Evolutionary conservation across 805 yeast genomes (phyloP), one percentile per base, ranked within the genome.

Genomic region (Wickerhamiella siamensis): DNA sequence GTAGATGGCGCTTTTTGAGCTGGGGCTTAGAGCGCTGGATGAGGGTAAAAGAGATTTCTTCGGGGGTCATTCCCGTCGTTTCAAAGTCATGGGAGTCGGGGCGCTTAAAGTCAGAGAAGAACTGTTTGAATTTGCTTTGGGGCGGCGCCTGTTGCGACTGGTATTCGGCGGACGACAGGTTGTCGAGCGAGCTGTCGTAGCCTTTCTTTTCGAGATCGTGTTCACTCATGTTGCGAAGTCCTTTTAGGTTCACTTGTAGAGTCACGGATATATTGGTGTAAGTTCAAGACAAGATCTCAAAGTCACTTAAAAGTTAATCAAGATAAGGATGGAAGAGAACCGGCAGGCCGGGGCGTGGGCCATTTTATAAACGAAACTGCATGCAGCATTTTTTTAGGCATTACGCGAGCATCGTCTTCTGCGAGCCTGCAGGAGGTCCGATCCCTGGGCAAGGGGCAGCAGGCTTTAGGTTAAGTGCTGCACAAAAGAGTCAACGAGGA

Each of bases 1-100:
- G 69, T 47, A 77, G 67, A 53, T 78, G 84, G 41, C 84, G 43
- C 33, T 48, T 46, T 22, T 45, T 39, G 14, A 52, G 44, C 22
- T 41, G 31, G 59, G 38, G 80, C 70, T 47, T 69, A 63, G 45
- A 69, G 54, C 40, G 61, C 62, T 45, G 66, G 40, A 41, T 53
- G 44, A 37, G 52, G 51, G 38, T 44, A 38, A 40, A 39, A 3
- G 56, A 54, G 35, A 49, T 47, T 39, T 50, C 53, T 22, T 49
- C 54, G 33, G 41, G 42, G 22, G 49, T 34, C 44, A 52, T 41
- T 18, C 39, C 48, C 21, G 45, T 37, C 16, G 45, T 38, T 19
- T 46, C 42, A 29, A 49, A 47, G 6, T 46, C 51, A 14, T 38
- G 38, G 33, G 47, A 47, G 5, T 33, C 39, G 4, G 56, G 56